Base-by-base conservation (phyloP, 1,139 yeast species). In the Lizanozyma gosingica region DNA sequence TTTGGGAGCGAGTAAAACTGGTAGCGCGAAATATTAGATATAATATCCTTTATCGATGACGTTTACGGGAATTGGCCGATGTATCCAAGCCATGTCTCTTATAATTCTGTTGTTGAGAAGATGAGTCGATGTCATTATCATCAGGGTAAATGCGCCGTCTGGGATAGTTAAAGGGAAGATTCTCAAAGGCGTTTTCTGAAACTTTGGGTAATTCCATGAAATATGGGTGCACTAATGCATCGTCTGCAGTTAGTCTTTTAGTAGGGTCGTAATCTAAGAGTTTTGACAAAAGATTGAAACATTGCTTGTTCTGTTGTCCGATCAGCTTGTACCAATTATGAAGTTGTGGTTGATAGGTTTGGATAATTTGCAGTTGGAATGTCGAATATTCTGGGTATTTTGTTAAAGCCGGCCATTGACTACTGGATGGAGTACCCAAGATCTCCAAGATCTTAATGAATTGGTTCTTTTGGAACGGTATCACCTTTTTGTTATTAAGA, bases 381-480 rank as follows among this genome's bases (percentile, higher is more conserved):
- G 87, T 76, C 15, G 71, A 71, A 55, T 73, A 92, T 52, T 92
- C 98, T 0, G 98, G 98, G 54, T 87, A 88, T 47, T 80, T 80
- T 39, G 71, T 67, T 36, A 92, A 60, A 18, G 82, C 70, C 0
- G 92, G 84, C 98, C 98, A 92, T 37, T 66, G 72, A 17, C 78
- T 76, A 3, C 68, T 57, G 2, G 77, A 77, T 1, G 99, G 99
- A 0, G 94, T 78, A 1, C 99, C 99, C 48, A 92, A 62, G 15
- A 92, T 83, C 57, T 92, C 97, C 32, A 92, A 68, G 18, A 92
- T 90, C 55, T 88, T 88, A 51, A 85, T 84, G 56, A 90, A 73
- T 62, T 92, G 99, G 55, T 85, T 90, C 43, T 84, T 80, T 60
- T 92, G 98, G 58, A 92, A 92, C 3, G 97, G 97, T 2, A 90